Evolutionary conservation across 148 eudicot species (phyloP).

Genomic region (Chenopodium suecicum): DNA sequence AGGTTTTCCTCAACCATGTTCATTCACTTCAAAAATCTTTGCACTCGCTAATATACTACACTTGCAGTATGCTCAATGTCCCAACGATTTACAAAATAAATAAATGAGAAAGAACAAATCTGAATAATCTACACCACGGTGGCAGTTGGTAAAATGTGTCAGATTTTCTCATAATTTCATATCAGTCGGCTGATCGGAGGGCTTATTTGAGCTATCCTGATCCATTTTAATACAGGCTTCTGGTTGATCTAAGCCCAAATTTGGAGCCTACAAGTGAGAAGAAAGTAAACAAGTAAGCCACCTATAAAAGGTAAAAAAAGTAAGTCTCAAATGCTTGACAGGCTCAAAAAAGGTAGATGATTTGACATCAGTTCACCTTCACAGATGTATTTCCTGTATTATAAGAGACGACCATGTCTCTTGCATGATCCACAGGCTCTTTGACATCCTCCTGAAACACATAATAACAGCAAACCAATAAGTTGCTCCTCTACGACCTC

Average conservation of each 20-base stretch:
- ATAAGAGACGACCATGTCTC: constrained; percentile 33
- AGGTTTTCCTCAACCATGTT: not conserved
- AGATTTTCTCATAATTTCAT: constrained; percentile 31
- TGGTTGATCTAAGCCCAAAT: constrained; percentile 29
- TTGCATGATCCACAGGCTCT: constrained; percentile 30
- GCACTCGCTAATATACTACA: constrained; percentile 5
- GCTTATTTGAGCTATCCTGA: constrained; percentile 47
- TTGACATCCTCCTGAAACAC: constrained; percentile 40
- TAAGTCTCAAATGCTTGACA: not conserved
- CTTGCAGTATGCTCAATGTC: constrained; percentile 17
- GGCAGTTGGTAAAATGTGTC: not conserved
- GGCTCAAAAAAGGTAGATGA: not conserved
- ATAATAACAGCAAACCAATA: constrained; percentile 8
- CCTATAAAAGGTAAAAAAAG: not conserved
- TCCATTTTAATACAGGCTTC: constrained; percentile 39
- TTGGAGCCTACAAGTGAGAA: constrained; percentile 29
- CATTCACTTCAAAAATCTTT: constrained; percentile 7
- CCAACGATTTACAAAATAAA: constrained; percentile 21
- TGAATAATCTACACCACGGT: constrained; percentile 4
- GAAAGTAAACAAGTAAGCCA: too few species aligned
- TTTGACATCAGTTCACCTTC: constrained; percentile 34
- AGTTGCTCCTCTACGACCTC: not conserved
- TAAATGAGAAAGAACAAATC: not conserved
- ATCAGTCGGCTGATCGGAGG: constrained; percentile 39
- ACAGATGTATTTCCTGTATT: constrained; percentile 23